These are phyloP conservation scores for Pichia sorboxylosa DNA, from an alignment of 1,139 yeast genomes.

Conservation along the genomic window DNA sequence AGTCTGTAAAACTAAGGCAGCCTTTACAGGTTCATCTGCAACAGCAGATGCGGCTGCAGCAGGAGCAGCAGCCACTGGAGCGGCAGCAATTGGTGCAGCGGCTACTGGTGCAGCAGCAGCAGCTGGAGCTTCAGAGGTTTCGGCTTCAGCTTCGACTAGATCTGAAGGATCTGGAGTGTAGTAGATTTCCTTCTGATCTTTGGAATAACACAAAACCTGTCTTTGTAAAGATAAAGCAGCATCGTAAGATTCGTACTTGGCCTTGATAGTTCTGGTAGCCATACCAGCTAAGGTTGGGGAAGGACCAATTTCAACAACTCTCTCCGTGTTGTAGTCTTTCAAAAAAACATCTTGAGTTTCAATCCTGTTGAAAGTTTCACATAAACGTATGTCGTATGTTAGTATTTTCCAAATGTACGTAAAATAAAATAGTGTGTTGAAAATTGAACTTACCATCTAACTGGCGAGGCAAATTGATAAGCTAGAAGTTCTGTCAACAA, in stretches of 20 bases:
- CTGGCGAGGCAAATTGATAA: constrained; percentile 98
- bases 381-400: constrained; percentile 1
- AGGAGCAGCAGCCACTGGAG: constrained; percentile 48
- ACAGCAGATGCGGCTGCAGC: constrained; percentile 72
- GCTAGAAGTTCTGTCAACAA: constrained; percentile 91
- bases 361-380: constrained; percentile 31
- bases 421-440: neutral
- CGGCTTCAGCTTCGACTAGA: constrained; percentile 31
- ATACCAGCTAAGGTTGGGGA: constrained; percentile 97
- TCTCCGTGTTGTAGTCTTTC: constrained; percentile 87
- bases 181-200: constrained; percentile 92
- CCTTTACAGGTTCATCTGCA: constrained; percentile 84
- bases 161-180: constrained; percentile 81
- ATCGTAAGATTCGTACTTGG: constrained; percentile 93
- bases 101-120: constrained; percentile 35
- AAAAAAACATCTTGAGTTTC: constrained; percentile 97
- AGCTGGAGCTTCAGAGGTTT: constrained; percentile 31
- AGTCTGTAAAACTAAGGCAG: constrained; percentile 71
- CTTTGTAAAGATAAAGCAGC: constrained; percentile 95
- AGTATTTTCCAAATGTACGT: constrained; percentile 3
- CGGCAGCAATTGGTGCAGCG: constrained; percentile 42
- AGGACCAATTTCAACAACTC: constrained; percentile 97
- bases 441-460: constrained; percentile 59
- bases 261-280: constrained; percentile 95
- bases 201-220: constrained; percentile 89